Conservation (phyloP, 768 basidiomycete species). For the Leccinum uliginosum region DNA sequence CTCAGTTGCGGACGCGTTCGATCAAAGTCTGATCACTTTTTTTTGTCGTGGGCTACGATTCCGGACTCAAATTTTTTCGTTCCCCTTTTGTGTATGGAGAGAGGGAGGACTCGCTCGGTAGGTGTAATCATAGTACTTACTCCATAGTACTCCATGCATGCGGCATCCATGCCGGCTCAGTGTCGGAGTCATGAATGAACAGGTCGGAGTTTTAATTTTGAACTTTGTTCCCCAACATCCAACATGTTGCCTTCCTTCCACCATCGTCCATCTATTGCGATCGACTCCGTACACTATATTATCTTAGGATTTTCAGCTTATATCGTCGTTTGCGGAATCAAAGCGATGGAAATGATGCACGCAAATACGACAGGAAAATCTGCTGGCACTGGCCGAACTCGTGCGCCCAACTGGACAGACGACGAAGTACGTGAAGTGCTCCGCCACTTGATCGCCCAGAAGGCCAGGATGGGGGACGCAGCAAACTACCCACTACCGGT, state of each 20-base stretch:
- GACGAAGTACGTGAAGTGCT: background rate
- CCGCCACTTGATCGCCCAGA: background rate
- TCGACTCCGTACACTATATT: background rate
- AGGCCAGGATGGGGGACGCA: background rate
- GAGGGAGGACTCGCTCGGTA: no score
- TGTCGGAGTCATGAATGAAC: background rate
- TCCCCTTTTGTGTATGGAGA: no score
- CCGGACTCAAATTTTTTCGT: no score
- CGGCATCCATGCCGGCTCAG: no score
- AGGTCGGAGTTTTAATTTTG: background rate
- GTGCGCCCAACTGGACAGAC: background rate
- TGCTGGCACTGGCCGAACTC: background rate
- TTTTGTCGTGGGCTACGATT: background rate
- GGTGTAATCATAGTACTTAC: no score
- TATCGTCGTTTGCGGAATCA: background rate
- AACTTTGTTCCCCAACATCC: background rate
- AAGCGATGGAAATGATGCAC: background rate
- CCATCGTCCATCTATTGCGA: background rate
- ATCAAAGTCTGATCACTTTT: conserved; percentile 22
- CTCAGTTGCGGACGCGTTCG: conserved; percentile 9
- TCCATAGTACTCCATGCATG: no score
- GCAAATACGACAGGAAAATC: no score
- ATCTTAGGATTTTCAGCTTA: background rate
- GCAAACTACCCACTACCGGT: background rate
- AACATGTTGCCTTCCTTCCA: background rate